Base-by-base conservation (phyloP, 140 eudicot species). In the Bidens hawaiensis region DNA sequence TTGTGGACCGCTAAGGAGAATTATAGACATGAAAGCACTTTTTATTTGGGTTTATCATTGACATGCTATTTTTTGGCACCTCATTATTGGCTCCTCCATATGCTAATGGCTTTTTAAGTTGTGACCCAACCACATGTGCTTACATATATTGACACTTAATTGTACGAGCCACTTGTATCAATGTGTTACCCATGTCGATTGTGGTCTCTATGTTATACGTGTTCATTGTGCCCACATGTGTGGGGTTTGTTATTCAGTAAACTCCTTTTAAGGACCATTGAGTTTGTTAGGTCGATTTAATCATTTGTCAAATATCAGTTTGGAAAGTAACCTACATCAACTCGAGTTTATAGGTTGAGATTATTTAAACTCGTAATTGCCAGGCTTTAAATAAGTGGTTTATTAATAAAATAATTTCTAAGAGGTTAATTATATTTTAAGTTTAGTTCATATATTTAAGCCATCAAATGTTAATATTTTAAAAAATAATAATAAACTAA, bases 81-180 rank as follows among this genome's bases (percentile, higher is more conserved):
- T 36, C 18, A 60, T 38, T 11, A 60, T 21, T 23, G 49, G 30
- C 48, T 16, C 42, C 16, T 3, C 15, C 22, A 30, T 15, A 56
- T 6, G 10, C 16, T 30, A 56, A 5, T 15, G 5, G 25, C 46
- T 57, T 57, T 31, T 9, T 7, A 57, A 16, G 17, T 31, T 17
- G 18, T 54, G 61, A 57, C 45, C 46, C 28, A 33, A 33, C 45
- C 45, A 31, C 64, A 57, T 34, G 46, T 60, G 65, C 3, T 36
- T 11, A 36, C n/a, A 36, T 36, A 36, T 11, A 36, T 36, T 8
- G 42, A 36, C 42, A 36, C 9, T 14, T 10, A 14, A 13, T 22
- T 57, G 27, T 16, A 6, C 28, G 18, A 10, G 47, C 46, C 65
- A 60, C 65, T 22, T 60, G 50, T 3, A 22, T 9, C 28, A 9